phyloP scores from a whole-genome alignment of 441 rosid genomes.

The Mallotus repandus region DNA sequence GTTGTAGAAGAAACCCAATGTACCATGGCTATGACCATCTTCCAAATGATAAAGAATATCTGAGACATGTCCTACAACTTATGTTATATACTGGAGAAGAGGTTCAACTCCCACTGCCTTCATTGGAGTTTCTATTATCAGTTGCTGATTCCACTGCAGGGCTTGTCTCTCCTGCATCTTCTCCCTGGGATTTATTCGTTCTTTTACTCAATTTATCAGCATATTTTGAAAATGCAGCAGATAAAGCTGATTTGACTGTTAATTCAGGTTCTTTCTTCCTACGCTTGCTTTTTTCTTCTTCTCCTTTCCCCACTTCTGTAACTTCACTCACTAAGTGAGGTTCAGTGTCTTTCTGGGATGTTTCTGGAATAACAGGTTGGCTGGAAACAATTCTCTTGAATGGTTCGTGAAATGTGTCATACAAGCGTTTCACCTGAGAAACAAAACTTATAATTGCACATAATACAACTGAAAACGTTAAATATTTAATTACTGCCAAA shows the following conservation, averaged over 20 bases:
- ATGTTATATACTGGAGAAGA: neutral
- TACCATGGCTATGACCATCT: neutral
- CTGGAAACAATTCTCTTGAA: constrained; percentile 67
- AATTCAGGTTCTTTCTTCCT: constrained; percentile 61
- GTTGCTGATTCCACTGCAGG: constrained; percentile 28
- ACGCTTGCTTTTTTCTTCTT: constrained; percentile 46
- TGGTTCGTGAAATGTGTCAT: constrained; percentile 95
- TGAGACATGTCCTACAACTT: neutral
- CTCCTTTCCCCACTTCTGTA: constrained; percentile 39
- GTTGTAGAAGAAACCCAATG: neutral
- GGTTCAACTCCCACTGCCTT: constrained; percentile 27
- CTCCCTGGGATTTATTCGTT: constrained; percentile 31
- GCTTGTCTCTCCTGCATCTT: constrained; percentile 36
- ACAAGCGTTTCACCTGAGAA: constrained; percentile 74
- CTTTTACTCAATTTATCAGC: constrained; percentile 48
- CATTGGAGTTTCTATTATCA: constrained; percentile 18
- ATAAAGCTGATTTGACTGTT: constrained; percentile 70
- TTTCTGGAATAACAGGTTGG: constrained; percentile 47
- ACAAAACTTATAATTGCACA: constrained; percentile 14
- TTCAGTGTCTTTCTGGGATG: constrained; percentile 39
- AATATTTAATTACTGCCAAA: constrained; percentile 8
- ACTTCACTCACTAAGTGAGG: constrained; percentile 38
- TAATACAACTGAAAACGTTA: neutral
- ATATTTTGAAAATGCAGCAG: constrained; percentile 72
- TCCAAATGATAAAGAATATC: neutral